phyloP scores from a whole-genome alignment of 176 grass and related monocot genomes.

The Juncus inflexus region DNA sequence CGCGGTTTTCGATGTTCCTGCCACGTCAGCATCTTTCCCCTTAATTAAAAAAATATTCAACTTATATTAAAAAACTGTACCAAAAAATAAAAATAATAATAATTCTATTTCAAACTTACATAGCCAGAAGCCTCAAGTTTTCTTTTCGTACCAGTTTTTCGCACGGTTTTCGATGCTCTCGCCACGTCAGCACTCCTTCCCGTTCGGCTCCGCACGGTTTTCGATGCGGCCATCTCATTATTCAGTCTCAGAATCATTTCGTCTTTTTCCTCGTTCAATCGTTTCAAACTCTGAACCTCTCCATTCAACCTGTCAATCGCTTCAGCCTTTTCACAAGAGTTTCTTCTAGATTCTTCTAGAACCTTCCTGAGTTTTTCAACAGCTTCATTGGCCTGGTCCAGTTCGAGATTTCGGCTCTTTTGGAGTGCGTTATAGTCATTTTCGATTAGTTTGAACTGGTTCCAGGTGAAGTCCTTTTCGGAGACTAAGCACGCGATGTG shows the following conservation, averaged over 20 bases:
- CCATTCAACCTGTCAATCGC: conserved; percentile 13
- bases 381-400: conserved; percentile 7
- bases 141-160: conserved; percentile 5
- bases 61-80: no score
- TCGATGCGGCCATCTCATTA: neutral
- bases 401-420: conserved; percentile 21
- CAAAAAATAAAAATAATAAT: no score
- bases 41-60: no score
- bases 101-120: no score
- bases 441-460: conserved; percentile 25
- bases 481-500: conserved; percentile 2
- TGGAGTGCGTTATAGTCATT: conserved; percentile 8
- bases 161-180: conserved; percentile 2
- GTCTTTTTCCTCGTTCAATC: conserved; percentile 21
- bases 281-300: conserved; percentile 18
- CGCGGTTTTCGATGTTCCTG: no score
- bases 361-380: neutral
- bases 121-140: neutral
- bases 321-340: conserved; percentile 12
- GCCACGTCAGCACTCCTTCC: neutral
- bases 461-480: conserved; percentile 31
- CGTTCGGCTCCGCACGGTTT: no score
- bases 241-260: conserved; percentile 9
- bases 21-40: no score
- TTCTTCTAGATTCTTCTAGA: conserved; percentile 8